phyloP scores from a whole-genome alignment of 2,329 filamentous ascomycete genomes.

The Nectriaceae sp. region DNA sequence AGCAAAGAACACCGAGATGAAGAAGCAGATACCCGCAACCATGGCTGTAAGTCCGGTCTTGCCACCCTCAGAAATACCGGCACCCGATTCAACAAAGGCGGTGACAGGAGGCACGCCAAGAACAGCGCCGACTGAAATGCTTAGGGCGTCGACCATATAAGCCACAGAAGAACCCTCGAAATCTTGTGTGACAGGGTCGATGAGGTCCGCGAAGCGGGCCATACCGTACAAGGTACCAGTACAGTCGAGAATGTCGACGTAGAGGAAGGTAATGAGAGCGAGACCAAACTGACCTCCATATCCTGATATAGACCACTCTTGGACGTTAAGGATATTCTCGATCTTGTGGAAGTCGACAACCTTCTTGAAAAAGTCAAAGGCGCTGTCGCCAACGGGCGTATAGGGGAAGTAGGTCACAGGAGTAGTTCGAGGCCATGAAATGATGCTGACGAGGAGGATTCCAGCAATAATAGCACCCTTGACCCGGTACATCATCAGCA shows the following conservation, averaged over 20 bases:
- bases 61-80: conserved; percentile 85
- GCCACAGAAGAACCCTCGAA: conserved; percentile 84
- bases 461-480: conserved; percentile 86
- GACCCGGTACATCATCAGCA: conserved; percentile 83
- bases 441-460: conserved; percentile 81
- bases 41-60: conserved; percentile 84
- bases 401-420: conserved; percentile 81
- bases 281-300: conserved; percentile 78
- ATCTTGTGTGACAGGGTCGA: conserved; percentile 81
- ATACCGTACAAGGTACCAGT: conserved; percentile 89
- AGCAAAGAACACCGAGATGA: conserved; percentile 85
- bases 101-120: conserved; percentile 81
- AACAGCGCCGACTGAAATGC: conserved; percentile 77
- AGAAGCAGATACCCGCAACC: conserved; percentile 77
- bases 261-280: conserved; percentile 85
- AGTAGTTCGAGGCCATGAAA: conserved; percentile 82
- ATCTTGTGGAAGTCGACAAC: conserved; percentile 86
- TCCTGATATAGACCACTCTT: conserved; percentile 70
- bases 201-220: conserved; percentile 79
- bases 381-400: conserved; percentile 64
- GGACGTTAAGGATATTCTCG: conserved; percentile 65
- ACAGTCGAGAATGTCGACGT: conserved; percentile 86
- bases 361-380: conserved; percentile 85
- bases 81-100: conserved; percentile 86
- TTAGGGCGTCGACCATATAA: conserved; percentile 79